Evolutionary conservation across 352 stramenopile species (phyloP).

Genomic region (Globisporangium mamillatum): DNA sequence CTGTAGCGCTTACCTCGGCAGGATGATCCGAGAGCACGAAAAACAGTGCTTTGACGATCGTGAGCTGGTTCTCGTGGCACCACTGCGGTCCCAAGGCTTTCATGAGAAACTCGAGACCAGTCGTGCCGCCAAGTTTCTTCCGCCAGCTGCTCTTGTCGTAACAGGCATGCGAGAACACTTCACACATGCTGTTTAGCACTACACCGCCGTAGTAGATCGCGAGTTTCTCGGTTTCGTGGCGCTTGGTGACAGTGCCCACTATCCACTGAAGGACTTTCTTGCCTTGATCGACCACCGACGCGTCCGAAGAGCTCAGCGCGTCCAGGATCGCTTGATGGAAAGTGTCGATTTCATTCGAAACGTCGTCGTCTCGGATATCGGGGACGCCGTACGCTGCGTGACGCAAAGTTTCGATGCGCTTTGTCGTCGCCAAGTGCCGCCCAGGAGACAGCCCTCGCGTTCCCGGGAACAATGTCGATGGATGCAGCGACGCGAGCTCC

Average conservation of each 20-base stretch:
- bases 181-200: constrained; percentile 75
- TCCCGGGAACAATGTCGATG: constrained; percentile 71
- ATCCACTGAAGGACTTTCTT: constrained; percentile 52
- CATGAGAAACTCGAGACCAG: constrained; percentile 66
- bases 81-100: constrained; percentile 64
- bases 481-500: constrained; percentile 64
- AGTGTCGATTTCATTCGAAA: constrained; percentile 59
- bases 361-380: constrained; percentile 44
- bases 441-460: constrained; percentile 76
- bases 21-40: constrained; percentile 88
- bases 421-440: constrained; percentile 72
- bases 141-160: constrained; percentile 87
- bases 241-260: constrained; percentile 39
- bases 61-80: constrained; percentile 86
- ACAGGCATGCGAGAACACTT: constrained; percentile 80
- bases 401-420: constrained; percentile 74
- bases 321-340: constrained; percentile 64
- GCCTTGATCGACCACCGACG: constrained; percentile 51
- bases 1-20: constrained; percentile 75
- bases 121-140: constrained; percentile 75
- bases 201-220: constrained; percentile 59
- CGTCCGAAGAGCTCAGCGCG: constrained; percentile 62
- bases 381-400: constrained; percentile 73
- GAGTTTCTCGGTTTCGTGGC: constrained; percentile 32
- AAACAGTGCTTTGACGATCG: constrained; percentile 81